Percentiles rank a stretch among this genome's conserved stretches.
Evolutionary conservation across 169 alveolate genomes (phyloP).

Genomic region (Theileria annulata): DNA sequence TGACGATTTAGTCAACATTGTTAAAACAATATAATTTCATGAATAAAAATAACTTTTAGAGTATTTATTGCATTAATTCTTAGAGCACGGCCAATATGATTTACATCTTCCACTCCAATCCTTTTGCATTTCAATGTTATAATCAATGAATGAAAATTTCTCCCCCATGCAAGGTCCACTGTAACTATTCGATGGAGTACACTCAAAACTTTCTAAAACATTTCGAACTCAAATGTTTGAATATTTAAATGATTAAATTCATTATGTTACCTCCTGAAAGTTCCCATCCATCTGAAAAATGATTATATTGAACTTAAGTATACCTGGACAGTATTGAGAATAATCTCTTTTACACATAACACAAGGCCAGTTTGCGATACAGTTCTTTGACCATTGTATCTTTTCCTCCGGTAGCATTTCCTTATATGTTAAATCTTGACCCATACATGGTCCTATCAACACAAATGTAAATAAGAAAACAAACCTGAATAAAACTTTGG

Average conservation of each 20-base stretch:
- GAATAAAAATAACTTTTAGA: not conserved
- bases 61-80: not conserved
- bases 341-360: constrained; percentile 67
- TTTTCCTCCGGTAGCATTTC: constrained; percentile 67
- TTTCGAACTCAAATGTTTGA: not conserved
- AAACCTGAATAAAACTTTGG: constrained; percentile 58
- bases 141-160: constrained; percentile 28
- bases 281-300: constrained; percentile 8
- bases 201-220: constrained; percentile 7
- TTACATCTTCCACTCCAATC: constrained; percentile 59
- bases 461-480: not conserved
- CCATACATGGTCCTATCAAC: constrained; percentile 74
- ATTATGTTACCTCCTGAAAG: constrained; percentile 9
- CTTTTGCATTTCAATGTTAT: constrained; percentile 65
- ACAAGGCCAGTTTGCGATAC: constrained; percentile 80
- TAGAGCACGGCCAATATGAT: constrained; percentile 66
- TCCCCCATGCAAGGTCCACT: constrained; percentile 53
- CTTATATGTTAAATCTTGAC: constrained; percentile 67
- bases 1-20: constrained; percentile 52
- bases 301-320: not conserved
- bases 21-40: constrained; percentile 33
- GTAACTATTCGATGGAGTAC: constrained; percentile 36
- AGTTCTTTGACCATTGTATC: constrained; percentile 65
- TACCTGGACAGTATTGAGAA: constrained; percentile 75
- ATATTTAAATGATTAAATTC: not conserved